Evolutionary conservation across 2,329 filamentous ascomycete genomes (phyloP), one percentile per base, ranked within the genome.

Genomic region (Volutella citrinella): DNA sequence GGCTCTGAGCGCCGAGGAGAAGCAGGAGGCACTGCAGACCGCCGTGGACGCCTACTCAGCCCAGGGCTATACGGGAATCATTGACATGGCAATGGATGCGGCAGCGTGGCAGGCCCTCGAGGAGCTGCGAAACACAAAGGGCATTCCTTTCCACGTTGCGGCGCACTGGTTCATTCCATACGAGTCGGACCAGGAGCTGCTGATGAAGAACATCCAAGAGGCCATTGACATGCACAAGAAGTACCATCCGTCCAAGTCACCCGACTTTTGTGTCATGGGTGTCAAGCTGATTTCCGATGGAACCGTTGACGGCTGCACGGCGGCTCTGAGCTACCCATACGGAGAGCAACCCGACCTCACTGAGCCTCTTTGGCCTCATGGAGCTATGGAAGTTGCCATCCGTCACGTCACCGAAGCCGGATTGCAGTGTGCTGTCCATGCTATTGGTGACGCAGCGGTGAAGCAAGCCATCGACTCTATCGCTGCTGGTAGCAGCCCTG

Each of bases 251-350:
- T 40, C 46, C 1, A 48, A 40, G 1, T 53, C 46, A 0, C 53
- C 55, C 0, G 55, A 58, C 2, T 52, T 53, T 52, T 61, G 17
- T 13, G 55, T 84, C 8, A 71, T 77, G 0, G 80, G 80, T 5
- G 70, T 83, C 55, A 84, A 84, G 51, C 56, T 83, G 15, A 80
- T 84, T 23, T 76, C 74, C 46, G 80, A 84, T 39, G 80, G 80
- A 10, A 76, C 80, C 21, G 67, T 84, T 22, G 80, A 84, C 43
- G 75, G 74, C 1, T 84, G 79, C 55, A 83, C 80, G 3, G 80
- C 80, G 0, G 76, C 72, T 0, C 56, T 84, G 3, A 63, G 65
- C 2, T 69, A 80, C 49, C 78, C 80, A 0, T 83, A 83, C 48
- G 63, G 69, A 5, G 70, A 69, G 42, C 67, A 63, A 2, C 52